Evolutionary conservation across 176 grass and related monocot genomes (phyloP).

Genomic region (Musa beccarii): DNA sequence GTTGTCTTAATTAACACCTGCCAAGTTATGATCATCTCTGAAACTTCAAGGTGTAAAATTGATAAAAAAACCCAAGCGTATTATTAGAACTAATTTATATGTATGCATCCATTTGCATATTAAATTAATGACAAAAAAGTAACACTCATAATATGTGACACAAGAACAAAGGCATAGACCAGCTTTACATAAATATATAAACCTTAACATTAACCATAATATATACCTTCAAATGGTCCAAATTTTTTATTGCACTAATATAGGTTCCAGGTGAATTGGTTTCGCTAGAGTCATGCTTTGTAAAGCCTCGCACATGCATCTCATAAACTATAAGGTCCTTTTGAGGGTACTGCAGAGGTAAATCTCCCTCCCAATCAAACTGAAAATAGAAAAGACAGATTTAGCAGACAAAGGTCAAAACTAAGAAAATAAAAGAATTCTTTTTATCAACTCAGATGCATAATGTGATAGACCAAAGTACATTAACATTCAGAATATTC

Average conservation of each 20-base stretch:
- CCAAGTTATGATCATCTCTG: background rate
- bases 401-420: background rate
- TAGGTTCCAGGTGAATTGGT: conserved; percentile 71
- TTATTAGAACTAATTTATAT: no score
- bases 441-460: background rate
- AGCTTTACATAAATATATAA: background rate
- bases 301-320: conserved; percentile 93
- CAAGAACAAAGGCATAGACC: background rate
- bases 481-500: no score
- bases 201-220: background rate
- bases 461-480: background rate
- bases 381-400: conserved; percentile 28
- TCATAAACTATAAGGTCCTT: conserved; percentile 80
- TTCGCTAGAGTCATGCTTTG: conserved; percentile 68
- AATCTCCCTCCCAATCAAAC: conserved; percentile 90
- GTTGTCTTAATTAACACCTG: background rate
- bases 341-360: conserved; percentile 52
- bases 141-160: background rate
- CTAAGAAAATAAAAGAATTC: background rate
- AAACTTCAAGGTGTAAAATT: no score
- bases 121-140: background rate
- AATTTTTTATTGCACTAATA: conserved; percentile 55
- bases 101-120: no score
- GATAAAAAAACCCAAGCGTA: no score
- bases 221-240: conserved; percentile 72